These are phyloP conservation scores for Yarrowia alimentaria DNA, from an alignment of 805 yeast genomes.

Conservation along the genomic window DNA sequence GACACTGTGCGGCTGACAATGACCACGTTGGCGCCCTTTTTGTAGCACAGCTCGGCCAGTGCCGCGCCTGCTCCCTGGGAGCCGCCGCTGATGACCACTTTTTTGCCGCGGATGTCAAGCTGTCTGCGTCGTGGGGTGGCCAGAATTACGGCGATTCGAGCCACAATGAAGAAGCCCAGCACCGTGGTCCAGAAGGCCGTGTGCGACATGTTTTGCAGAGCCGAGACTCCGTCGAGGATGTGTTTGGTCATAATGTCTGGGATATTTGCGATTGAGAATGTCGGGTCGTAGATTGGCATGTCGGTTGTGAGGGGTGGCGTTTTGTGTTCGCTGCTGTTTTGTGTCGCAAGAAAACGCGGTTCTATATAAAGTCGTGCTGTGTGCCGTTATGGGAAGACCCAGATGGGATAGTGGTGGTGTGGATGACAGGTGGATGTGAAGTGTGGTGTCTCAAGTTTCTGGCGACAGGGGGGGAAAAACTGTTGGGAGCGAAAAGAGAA, in stretches of 20 bases:
- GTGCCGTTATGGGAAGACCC: too few relatives aligned
- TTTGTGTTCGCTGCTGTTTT: too few relatives aligned
- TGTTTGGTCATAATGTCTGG: constrained; percentile 8
- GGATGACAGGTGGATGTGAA: too few relatives aligned
- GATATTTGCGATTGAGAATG: too few relatives aligned
- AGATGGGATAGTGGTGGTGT: too few relatives aligned
- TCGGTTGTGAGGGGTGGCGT: too few relatives aligned
- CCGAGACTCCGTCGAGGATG: constrained; percentile 12
- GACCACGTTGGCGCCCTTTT: constrained; percentile 60
- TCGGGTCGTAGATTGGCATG: too few relatives aligned
- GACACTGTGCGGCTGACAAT: constrained; percentile 74
- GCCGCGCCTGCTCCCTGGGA: constrained; percentile 92
- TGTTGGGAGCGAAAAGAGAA: too few relatives aligned
- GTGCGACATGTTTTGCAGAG: constrained; percentile 22
- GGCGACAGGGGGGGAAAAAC: too few relatives aligned
- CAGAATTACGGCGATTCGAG: constrained; percentile 16
- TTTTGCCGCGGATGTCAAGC: constrained; percentile 40
- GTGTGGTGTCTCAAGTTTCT: too few relatives aligned
- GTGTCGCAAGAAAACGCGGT: too few relatives aligned
- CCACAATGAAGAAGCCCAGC: constrained; percentile 14
- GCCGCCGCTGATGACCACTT: constrained; percentile 83
- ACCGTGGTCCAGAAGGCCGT: constrained; percentile 16
- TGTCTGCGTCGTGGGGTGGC: not conserved
- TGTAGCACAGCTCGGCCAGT: constrained; percentile 58
- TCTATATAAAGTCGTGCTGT: too few relatives aligned